Base-by-base conservation (phyloP, 2,329 filamentous ascomycete genomes). In the Neofusicoccum umdonicola region DNA sequence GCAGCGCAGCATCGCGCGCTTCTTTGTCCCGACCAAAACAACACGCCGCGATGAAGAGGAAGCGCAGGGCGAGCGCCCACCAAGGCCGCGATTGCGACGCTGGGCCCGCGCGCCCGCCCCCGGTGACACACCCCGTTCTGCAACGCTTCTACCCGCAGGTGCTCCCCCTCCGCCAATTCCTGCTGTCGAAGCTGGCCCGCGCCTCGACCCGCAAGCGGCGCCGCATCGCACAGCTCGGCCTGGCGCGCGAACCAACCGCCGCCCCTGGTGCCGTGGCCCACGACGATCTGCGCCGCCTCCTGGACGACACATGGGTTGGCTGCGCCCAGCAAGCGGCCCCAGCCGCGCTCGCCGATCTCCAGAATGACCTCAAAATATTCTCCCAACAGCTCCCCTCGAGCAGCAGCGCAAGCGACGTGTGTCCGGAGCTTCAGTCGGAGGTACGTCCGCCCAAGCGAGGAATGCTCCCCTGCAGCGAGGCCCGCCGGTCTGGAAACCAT, bases 221-320 rank as follows among this genome's bases (percentile, higher is more conserved):
- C 42, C 80, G 76, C 65, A 78, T 85, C 64, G 73, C 74, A 73
- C 78, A 76, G 50, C 69, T 74, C 62, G 73, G 74, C 39, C 66
- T 66, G 31, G 48, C 66, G 62, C 58, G 42, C 22, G 57, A 50
- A 47, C 42, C 22, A 35, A 17, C 45, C 37, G 48, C 48, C 48
- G 61, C 61, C 61, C 61, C 56, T 60, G 56, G 56, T 47, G 56
- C 56, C 12, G 54, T 45, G 39, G 76, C 74, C 35, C 27, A 63
- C 31, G 71, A 73, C 41, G 71, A 73, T 44, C 73, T 93, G 11
- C 82, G 80, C 4, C 73, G 73, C 2, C 76, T 94, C 31, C 85
- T 96, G 39, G 91, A 95, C 76, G 83, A 83, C 1, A 88, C 87
- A 0, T 75, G 95, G 15, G 83, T 96, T 45, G 90, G 89, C 63